Percentiles rank a stretch among this genome's conserved stretches.
These are phyloP conservation scores for Mucor ambiguus DNA, from an alignment of 371 early-diverging fungal genomes.

Conservation along the genomic window DNA sequence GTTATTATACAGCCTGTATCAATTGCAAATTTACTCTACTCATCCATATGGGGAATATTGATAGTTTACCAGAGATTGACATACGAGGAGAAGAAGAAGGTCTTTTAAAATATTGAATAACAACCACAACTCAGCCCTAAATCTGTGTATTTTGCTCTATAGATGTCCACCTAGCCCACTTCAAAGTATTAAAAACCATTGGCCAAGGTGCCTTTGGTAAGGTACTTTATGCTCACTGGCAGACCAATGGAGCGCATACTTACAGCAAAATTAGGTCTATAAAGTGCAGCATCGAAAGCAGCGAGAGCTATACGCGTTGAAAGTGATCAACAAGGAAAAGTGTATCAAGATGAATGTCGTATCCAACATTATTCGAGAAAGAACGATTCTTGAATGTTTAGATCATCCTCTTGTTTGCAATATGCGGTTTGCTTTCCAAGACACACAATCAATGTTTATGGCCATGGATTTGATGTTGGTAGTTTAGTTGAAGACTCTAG, in stretches of 20 bases:
- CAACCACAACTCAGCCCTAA: neutral
- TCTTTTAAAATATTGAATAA: neutral
- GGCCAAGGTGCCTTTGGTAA: conserved; percentile 74
- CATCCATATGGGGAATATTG: conserved; percentile 24
- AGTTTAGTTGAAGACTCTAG: neutral
- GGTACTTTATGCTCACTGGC: conserved; percentile 31
- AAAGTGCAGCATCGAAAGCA: conserved; percentile 63
- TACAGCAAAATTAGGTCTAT: conserved; percentile 45
- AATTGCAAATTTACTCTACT: neutral
- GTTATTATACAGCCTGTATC: neutral
- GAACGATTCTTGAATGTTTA: conserved; percentile 70
- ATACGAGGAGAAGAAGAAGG: conserved; percentile 11
- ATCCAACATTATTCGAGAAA: conserved; percentile 72
- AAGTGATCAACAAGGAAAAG: conserved; percentile 73
- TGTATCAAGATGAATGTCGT: conserved; percentile 69
- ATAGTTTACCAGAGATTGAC: conserved; percentile 18
- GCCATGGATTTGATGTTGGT: conserved; percentile 76
- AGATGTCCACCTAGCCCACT: conserved; percentile 60
- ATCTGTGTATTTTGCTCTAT: neutral
- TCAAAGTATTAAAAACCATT: conserved; percentile 55
- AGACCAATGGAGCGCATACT: neutral
- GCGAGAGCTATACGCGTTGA: conserved; percentile 70
- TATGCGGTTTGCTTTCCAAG: conserved; percentile 81
- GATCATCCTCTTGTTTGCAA: conserved; percentile 76
- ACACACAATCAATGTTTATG: conserved; percentile 76